phyloP scores from a whole-genome alignment of 2,329 filamentous ascomycete species.

The Neopestalotiopsis sp. region DNA sequence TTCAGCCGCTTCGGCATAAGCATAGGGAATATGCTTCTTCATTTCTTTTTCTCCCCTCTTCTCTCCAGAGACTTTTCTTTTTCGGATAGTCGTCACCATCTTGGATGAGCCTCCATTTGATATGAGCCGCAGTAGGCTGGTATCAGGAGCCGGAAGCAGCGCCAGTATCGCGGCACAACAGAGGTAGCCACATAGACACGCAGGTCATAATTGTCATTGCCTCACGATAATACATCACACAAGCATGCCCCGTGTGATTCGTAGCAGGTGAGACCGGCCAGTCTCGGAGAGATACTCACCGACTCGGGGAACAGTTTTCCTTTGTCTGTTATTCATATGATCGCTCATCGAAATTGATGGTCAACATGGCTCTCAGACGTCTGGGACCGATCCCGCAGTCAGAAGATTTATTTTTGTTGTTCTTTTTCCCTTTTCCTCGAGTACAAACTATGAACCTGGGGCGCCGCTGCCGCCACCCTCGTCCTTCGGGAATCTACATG shows the following conservation, averaged over 20 bases:
- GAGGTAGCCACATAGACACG: too few relatives aligned
- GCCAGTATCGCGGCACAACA: not conserved
- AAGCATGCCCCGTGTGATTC: not conserved
- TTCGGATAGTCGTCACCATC: too few relatives aligned
- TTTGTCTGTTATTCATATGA: not conserved
- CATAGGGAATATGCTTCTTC: not conserved
- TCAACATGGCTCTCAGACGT: not conserved
- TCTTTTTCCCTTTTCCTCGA: not conserved
- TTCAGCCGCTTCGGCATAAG: conserved; percentile 12
- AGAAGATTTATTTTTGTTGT: not conserved
- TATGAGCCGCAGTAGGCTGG: not conserved
- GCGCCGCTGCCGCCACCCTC: not conserved
- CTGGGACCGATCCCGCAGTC: not conserved
- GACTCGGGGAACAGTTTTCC: not conserved
- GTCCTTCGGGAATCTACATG: not conserved
- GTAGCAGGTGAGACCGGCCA: not conserved
- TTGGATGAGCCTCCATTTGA: too few relatives aligned
- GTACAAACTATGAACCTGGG: too few relatives aligned
- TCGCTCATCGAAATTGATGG: not conserved
- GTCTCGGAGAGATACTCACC: conserved; percentile 4
- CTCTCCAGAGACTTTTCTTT: not conserved
- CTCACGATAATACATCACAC: too few relatives aligned
- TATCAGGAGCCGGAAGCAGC: not conserved
- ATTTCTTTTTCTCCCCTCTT: not conserved
- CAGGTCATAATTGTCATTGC: too few relatives aligned